Conservation (phyloP, 805 yeast genomes). For the Lachancea mirantina region DNA sequence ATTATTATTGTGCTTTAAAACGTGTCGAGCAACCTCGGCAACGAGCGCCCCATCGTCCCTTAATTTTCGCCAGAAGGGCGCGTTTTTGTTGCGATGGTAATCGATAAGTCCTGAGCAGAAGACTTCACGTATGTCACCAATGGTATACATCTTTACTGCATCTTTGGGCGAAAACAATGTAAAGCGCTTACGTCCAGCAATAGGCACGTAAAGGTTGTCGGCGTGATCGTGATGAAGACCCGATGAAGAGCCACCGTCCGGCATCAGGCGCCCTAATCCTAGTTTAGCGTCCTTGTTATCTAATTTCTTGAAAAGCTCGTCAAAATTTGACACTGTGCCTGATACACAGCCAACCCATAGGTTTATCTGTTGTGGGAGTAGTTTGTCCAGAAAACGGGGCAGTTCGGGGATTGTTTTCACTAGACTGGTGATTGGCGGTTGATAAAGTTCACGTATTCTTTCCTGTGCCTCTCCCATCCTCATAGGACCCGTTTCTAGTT, state of each 20-base stretch:
- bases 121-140: conserved; percentile 50
- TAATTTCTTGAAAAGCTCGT: conserved; percentile 14
- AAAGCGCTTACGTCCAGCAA: conserved; percentile 56
- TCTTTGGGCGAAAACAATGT: conserved; percentile 60
- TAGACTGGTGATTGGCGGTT: conserved; percentile 52
- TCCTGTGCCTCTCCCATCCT: conserved; percentile 30
- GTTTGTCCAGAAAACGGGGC: conserved; percentile 36
- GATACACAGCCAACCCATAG: conserved; percentile 55
- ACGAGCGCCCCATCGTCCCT: conserved; percentile 56
- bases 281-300: conserved; percentile 17
- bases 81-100: conserved; percentile 44
- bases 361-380: conserved; percentile 65
- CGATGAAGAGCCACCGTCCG: conserved; percentile 56
- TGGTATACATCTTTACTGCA: conserved; percentile 51
- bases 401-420: conserved; percentile 33
- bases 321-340: conserved; percentile 9
- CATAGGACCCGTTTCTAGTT: conserved; percentile 24
- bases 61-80: conserved; percentile 57
- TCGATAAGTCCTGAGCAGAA: conserved; percentile 63
- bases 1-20: conserved; percentile 28
- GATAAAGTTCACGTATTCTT: conserved; percentile 47
- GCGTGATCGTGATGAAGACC: conserved; percentile 81
- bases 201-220: conserved; percentile 60
- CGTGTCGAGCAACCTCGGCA: conserved; percentile 43
- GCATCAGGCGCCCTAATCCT: conserved; percentile 49